These are phyloP conservation scores for Gynostemma pentaphyllum DNA, from an alignment of 306 rosid genomes.

Conservation along the genomic window DNA sequence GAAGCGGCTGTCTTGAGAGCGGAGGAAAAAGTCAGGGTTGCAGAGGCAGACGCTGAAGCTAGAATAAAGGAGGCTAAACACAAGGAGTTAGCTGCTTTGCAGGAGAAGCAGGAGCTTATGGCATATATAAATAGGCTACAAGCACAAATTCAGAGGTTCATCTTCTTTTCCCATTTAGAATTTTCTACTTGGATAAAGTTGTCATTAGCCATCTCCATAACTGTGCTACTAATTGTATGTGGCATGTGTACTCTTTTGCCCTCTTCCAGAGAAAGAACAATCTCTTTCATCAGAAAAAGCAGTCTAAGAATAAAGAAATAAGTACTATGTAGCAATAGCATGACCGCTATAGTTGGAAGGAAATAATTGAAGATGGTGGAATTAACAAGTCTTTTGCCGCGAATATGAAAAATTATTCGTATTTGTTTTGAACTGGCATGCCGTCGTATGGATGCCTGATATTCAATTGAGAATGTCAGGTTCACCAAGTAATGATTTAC, in stretches of 20 bases:
- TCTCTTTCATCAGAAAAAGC: no score
- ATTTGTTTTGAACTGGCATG: no score
- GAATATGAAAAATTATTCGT: no score
- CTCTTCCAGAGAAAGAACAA: neutral
- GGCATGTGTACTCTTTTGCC: neutral
- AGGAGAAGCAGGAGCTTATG: slow-evolving; percentile 80
- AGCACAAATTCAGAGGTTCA: slow-evolving; percentile 87
- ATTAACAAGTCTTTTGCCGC: no score
- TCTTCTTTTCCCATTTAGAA: slow-evolving; percentile 18
- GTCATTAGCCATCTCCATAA: neutral
- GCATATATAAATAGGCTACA: slow-evolving; percentile 66
- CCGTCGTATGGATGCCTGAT: no score
- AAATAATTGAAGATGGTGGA: no score
- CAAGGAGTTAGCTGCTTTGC: slow-evolving; percentile 53
- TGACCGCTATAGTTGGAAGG: no score
- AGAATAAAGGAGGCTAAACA: slow-evolving; percentile 70
- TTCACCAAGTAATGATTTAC: no score
- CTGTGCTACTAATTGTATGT: neutral
- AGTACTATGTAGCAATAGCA: no score
- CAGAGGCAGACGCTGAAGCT: slow-evolving; percentile 64
- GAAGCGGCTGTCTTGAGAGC: slow-evolving; percentile 88
- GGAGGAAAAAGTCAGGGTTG: slow-evolving; percentile 83
- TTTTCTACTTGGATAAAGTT: neutral
- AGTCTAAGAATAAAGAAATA: no score
- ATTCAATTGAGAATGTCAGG: no score